Percentiles rank a stretch among this genome's conserved stretches.
phyloP scores from a whole-genome alignment of 371 early-diverging fungal genomes.

The Nematocida major region DNA sequence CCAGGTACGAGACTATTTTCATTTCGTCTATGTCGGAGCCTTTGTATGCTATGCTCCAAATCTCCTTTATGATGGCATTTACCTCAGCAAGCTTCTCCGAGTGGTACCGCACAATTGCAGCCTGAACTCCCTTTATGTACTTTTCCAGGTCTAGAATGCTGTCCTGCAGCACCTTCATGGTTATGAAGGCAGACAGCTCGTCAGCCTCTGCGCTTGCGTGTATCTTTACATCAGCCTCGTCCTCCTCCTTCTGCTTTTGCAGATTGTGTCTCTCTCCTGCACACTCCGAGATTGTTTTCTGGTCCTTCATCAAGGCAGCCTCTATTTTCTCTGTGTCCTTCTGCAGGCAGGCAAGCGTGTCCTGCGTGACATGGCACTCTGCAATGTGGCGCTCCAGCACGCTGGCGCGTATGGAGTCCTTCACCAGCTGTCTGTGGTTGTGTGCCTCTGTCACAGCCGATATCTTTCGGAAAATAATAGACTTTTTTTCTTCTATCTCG shows the following conservation, averaged over 20 bases:
- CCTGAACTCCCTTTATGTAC: conserved; percentile 65
- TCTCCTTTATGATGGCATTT: conserved; percentile 84
- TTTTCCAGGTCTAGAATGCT: conserved; percentile 76
- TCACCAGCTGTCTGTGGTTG: conserved; percentile 18
- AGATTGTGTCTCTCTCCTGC: conserved; percentile 73
- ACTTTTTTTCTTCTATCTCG: not conserved
- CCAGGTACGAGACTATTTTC: conserved; percentile 46
- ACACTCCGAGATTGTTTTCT: conserved; percentile 34
- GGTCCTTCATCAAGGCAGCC: not conserved
- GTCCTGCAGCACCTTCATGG: conserved; percentile 67
- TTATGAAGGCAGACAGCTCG: conserved; percentile 31
- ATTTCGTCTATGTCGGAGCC: conserved; percentile 72
- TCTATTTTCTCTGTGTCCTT: conserved; percentile 15
- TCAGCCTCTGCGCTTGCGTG: conserved; percentile 45
- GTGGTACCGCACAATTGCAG: conserved; percentile 87
- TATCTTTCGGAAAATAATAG: not conserved
- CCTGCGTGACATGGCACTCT: conserved; percentile 3
- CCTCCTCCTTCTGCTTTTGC: conserved; percentile 69
- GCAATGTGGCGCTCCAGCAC: not conserved
- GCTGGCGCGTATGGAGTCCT: conserved; percentile 16
- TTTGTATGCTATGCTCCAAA: conserved; percentile 91
- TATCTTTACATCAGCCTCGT: conserved; percentile 68
- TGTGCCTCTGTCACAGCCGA: not conserved
- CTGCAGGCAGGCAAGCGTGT: not conserved
- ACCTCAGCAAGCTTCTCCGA: conserved; percentile 88